Evolutionary conservation across 257 asterid genomes (phyloP), one percentile per base, ranked within the genome.

Genomic region (Coffea eugenioides): DNA sequence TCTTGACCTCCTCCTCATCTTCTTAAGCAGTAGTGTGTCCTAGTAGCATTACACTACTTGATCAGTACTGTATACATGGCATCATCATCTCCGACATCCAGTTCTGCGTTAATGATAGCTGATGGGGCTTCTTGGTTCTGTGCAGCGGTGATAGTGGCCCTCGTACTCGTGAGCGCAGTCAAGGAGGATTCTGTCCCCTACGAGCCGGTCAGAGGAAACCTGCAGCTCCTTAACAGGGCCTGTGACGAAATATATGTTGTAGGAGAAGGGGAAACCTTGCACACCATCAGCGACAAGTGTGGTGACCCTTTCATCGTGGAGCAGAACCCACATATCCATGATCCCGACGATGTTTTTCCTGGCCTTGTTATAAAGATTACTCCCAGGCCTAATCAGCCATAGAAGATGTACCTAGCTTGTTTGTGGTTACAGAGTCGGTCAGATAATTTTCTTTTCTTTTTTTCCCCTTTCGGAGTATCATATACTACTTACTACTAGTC

Each of bases 321-420:
- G 75, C 82, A 80, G 56, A 85, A 79, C 61, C 84, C 78, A 57
- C 83, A 85, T 0, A 82, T 82, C 46, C 79, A 82, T 16, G 85
- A 85, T 39, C 75, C 74, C 31, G 88, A 82, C 59, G 85, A 85
- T 73, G 85, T 82, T 76, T 85, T 79, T 31, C 86, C 85, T 7
- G 88, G 84, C 0, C 84, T 85, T 14, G 82, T 82, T 6, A 76
- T 85, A 65, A 85, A 85, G 83, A 84, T 84, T 27, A 79, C 82
- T 8, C 77, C 83, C 34, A 64, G 39, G 65, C 73, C 79, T 1
- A 23, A 15, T 3, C 31, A 31, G 4, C 52, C 14, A 15, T 49
- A 49, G 76, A 48, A n/a, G 64, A 7, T 1, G 23, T 34, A 36
- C 15, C 13, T 39, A 65, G 34, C 9, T 61, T 1, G 8, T 23